phyloP scores from a whole-genome alignment of 805 yeast genomes.

The Myxozyma sirexii region DNA sequence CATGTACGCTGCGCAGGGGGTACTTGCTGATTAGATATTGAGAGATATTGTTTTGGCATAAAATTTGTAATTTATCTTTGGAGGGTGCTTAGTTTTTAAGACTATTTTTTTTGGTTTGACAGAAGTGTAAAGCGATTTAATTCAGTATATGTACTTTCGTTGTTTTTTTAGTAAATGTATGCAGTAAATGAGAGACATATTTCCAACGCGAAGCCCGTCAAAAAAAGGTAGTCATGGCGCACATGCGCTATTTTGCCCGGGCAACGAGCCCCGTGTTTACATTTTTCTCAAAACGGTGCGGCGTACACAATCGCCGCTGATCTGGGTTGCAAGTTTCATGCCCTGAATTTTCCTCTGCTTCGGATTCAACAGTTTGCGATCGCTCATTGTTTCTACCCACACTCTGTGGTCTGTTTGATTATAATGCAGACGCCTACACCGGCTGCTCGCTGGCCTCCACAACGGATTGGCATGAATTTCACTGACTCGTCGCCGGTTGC shows the following conservation, averaged over 20 bases:
- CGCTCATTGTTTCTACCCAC: too few relatives aligned
- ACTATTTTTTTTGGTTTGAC: too few relatives aligned
- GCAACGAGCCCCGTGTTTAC: slow-evolving; percentile 9
- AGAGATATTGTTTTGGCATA: too few relatives aligned
- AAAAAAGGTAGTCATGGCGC: too few relatives aligned
- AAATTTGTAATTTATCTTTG: neutral
- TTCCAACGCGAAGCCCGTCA: too few relatives aligned
- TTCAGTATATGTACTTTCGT: neutral
- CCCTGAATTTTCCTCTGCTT: neutral
- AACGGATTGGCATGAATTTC: neutral
- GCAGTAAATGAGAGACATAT: too few relatives aligned
- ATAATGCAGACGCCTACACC: slow-evolving; percentile 13
- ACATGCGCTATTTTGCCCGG: slow-evolving; percentile 1
- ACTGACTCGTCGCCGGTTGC: slow-evolving; percentile 1
- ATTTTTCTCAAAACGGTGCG: neutral
- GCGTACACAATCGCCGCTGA: neutral
- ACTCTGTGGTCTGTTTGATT: neutral
- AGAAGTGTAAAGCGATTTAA: neutral
- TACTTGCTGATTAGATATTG: too few relatives aligned
- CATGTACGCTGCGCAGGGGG: too few relatives aligned
- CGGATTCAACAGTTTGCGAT: neutral
- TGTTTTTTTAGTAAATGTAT: too few relatives aligned
- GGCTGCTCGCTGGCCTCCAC: slow-evolving; percentile 4
- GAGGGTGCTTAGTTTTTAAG: neutral
- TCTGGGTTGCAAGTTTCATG: neutral